phyloP scores from a whole-genome alignment of 306 rosid genomes.

The Herpetospermum pedunculosum region DNA sequence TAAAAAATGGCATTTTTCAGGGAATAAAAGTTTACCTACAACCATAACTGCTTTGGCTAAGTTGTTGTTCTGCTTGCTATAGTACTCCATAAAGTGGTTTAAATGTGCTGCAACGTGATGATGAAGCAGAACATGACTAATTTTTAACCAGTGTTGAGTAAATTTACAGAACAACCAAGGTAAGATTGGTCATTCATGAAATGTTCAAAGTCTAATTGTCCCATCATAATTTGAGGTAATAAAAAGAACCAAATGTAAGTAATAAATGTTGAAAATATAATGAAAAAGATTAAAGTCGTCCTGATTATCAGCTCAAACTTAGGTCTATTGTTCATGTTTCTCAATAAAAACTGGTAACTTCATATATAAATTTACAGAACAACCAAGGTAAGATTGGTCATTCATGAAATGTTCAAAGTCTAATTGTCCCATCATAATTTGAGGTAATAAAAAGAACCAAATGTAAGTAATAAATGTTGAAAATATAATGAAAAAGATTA shows the following conservation, averaged over 20 bases:
- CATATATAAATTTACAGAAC: neutral
- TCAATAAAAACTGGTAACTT: neutral
- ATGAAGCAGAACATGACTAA: slow-evolving; percentile 9
- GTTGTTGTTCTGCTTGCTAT: slow-evolving; percentile 55
- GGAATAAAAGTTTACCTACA: slow-evolving; percentile 38
- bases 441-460: neutral
- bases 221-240: neutral
- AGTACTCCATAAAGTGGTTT: slow-evolving; percentile 78
- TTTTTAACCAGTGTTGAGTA: slow-evolving; percentile 5
- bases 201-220: neutral
- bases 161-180: neutral
- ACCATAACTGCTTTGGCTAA: slow-evolving; percentile 39
- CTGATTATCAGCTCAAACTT: neutral
- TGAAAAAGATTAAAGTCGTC: neutral
- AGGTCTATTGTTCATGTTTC: neutral
- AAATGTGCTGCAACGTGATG: slow-evolving; percentile 68
- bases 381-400: neutral
- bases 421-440: neutral
- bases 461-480: neutral
- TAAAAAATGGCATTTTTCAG: neutral
- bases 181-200: neutral
- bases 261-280: neutral
- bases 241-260: neutral
- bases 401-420: neutral
- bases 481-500: neutral